Percentiles rank a stretch among this genome's conserved stretches.
Evolutionary conservation across 495 filamentous ascomycete genomes (phyloP).

Genomic region (Pyronema domesticum): DNA sequence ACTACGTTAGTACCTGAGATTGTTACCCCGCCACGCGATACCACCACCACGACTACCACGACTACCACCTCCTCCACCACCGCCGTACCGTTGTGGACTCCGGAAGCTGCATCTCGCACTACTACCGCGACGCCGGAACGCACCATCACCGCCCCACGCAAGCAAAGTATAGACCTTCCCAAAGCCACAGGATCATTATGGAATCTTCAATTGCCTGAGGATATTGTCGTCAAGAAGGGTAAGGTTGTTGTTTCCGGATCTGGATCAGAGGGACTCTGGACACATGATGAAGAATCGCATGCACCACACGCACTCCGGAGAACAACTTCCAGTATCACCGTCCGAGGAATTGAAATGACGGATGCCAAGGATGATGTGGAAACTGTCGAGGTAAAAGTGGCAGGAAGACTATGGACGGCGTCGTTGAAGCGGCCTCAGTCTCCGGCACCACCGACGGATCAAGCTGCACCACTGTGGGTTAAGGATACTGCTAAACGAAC

Average conservation of each 20-base stretch:
- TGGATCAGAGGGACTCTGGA: neutral
- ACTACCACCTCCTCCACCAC: too few relatives aligned
- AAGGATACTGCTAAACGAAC: constrained; percentile 14
- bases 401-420: constrained; percentile 2
- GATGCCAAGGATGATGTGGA: neutral
- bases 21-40: too few relatives aligned
- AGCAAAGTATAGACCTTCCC: neutral
- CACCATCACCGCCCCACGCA: neutral
- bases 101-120: constrained; percentile 14
- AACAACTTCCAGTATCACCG: neutral
- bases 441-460: neutral
- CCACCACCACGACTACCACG: too few relatives aligned
- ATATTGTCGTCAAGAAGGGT: neutral
- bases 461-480: constrained; percentile 11
- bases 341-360: neutral
- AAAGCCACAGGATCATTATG: constrained; percentile 1
- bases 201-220: neutral
- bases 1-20: too few relatives aligned
- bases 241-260: neutral
- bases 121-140: constrained; percentile 17
- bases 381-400: neutral
- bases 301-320: neutral
- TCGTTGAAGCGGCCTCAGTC: neutral
- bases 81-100: constrained; percentile 14
- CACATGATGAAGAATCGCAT: neutral